phyloP scores from a whole-genome alignment of 2,329 filamentous ascomycete species.

The Diaporthe longicolla region DNA sequence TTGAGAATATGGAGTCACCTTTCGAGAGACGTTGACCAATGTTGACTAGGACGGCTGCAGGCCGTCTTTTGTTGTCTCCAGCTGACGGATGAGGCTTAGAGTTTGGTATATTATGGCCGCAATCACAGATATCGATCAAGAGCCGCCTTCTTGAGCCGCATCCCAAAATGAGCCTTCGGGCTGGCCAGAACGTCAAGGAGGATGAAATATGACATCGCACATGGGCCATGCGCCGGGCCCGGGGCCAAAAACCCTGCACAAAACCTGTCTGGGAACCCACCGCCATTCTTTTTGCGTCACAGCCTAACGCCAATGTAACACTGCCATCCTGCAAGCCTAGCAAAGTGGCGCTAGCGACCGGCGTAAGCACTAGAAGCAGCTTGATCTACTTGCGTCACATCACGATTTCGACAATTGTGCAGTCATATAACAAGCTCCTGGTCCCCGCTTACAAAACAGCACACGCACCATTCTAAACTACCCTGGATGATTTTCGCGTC shows the following conservation, averaged over 20 bases:
- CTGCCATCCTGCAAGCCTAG: too few relatives aligned
- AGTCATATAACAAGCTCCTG: background rate
- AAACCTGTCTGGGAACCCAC: constrained; percentile 5
- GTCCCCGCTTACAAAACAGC: background rate
- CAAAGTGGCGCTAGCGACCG: too few relatives aligned
- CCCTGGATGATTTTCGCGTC: background rate
- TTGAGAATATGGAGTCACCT: too few relatives aligned
- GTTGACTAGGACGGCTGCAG: background rate
- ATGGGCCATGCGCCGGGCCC: background rate
- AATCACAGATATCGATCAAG: background rate
- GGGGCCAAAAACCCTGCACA: background rate
- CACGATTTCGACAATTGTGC: background rate
- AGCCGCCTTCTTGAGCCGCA: background rate
- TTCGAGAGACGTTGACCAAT: background rate
- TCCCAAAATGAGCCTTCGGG: background rate
- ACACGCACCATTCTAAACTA: background rate
- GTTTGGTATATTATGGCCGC: background rate
- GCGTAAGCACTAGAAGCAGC: background rate
- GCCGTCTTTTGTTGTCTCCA: too few relatives aligned
- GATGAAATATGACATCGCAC: background rate
- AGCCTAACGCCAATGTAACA: background rate
- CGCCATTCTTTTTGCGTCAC: background rate
- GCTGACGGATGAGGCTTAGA: background rate
- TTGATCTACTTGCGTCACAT: background rate
- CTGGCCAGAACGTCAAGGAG: background rate